Conservation (phyloP, 768 basidiomycete species). For the Mycena olivaceomarginata region DNA sequence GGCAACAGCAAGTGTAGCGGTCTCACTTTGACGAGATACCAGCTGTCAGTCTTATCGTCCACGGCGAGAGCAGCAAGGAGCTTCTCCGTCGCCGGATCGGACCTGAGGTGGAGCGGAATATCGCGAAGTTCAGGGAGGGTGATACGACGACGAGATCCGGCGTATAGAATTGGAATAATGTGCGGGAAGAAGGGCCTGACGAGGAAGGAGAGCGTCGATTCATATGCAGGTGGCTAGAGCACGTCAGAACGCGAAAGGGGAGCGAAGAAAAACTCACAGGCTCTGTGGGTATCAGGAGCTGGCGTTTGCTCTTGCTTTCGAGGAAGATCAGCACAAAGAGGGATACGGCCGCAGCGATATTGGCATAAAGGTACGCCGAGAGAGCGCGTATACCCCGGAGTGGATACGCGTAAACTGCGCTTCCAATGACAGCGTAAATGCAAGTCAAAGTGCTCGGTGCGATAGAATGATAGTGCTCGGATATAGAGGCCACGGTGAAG, state of each 20-base stretch:
- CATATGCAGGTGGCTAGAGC: conserved; percentile 29
- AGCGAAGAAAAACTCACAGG: conserved; percentile 5
- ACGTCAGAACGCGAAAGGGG: background rate
- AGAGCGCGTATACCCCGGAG: background rate
- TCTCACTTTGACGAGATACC: conserved; percentile 21
- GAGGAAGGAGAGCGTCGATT: conserved; percentile 35
- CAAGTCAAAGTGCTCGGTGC: conserved; percentile 25
- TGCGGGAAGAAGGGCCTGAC: conserved; percentile 38
- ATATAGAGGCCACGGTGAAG: conserved; percentile 14
- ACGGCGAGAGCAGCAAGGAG: conserved; percentile 27
- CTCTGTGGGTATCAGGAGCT: conserved; percentile 21
- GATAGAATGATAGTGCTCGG: conserved; percentile 33
- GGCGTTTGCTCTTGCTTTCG: conserved; percentile 35
- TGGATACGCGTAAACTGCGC: conserved; percentile 21
- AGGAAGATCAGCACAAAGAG: conserved; percentile 27
- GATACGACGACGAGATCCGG: conserved; percentile 18
- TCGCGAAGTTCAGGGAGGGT: conserved; percentile 32
- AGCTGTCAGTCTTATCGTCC: conserved; percentile 11
- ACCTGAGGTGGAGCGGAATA: conserved; percentile 22
- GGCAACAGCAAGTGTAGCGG: background rate
- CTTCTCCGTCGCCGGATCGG: conserved; percentile 33
- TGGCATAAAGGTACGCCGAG: background rate
- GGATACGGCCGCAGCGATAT: background rate
- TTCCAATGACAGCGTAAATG: conserved; percentile 14
- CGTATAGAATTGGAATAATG: conserved; percentile 23